Base-by-base conservation (phyloP, 257 asterid genomes). In the Rubia yunnanensis region DNA sequence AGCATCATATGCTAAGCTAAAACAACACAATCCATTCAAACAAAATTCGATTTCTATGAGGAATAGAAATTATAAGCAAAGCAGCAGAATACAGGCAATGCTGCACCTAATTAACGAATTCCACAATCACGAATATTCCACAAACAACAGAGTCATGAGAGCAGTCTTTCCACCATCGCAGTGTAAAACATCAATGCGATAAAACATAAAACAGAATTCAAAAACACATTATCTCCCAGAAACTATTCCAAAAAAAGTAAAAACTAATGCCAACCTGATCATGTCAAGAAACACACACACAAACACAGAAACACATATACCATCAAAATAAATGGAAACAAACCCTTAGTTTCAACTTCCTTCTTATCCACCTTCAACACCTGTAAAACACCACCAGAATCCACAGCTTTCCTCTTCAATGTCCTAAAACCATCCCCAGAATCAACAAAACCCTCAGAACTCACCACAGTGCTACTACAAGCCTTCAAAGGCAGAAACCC, bases 401-500 rank as follows among this genome's bases (percentile, higher is more conserved):
- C 77, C 57, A 76, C 60, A 36, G 59, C 63, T 72, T 87, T 89
- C 73, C 97, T 77, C 83, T 92, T 92, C 52, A 14, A 15, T 62
- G 75, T 72, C 64, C 44, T 64, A 73, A 78, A 72, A 15, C 67
- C 55, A 34, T 70, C 75, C 34, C 39, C 26, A 66, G 79, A 60
- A 77, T 66, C 77, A 61, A 60, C 61, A 32, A 10, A n/a, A 54
- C 35, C 73, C 35, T 62, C 85, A 32, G 60, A 78, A 52, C 34
- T 71, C 62, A 46, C 72, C 56, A 76, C 65, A 41, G 53, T 20
- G 6, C 52, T 41, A 41, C 50, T 44, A 44, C 52, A 44, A 64
- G 65, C 57, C 81, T 55, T 72, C 83, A 92, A 70, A 34, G 74
- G 62, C 41, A 59, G 73, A 79, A 71, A 26, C 61, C 61, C 28